Evolutionary conservation across 2,329 filamentous ascomycete genomes (phyloP).

Genomic region (Cladosporium sp.): DNA sequence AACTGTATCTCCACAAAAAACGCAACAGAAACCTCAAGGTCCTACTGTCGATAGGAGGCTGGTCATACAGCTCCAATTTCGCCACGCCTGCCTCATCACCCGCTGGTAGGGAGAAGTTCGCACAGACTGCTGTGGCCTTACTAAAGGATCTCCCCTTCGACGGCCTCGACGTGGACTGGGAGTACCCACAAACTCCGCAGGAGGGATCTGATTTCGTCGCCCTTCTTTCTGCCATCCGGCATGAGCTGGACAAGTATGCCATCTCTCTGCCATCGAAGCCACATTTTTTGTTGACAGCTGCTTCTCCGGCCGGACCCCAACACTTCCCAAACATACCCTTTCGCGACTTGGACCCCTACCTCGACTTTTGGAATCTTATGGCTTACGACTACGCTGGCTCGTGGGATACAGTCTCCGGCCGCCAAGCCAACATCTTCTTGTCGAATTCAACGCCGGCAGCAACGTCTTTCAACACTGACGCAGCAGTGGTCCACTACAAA

Average conservation of each 20-base stretch:
- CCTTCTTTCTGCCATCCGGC: constrained; percentile 34
- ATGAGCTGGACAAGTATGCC: constrained; percentile 37
- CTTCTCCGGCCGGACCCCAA: constrained; percentile 37
- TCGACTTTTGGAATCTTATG: constrained; percentile 49
- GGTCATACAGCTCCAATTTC: constrained; percentile 76
- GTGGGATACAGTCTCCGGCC: constrained; percentile 67
- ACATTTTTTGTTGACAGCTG: constrained; percentile 40
- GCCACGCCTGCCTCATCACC: constrained; percentile 58
- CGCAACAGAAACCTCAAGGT: constrained; percentile 69
- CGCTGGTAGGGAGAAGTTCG: constrained; percentile 59
- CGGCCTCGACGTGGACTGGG: constrained; percentile 45
- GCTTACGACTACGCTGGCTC: constrained; percentile 60
- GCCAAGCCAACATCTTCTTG: constrained; percentile 73
- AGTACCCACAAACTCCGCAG: constrained; percentile 36
- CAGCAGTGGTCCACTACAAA: constrained; percentile 66
- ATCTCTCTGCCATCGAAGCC: constrained; percentile 28
- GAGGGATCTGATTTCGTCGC: constrained; percentile 37
- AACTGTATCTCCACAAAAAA: constrained; percentile 71
- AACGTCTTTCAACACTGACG: constrained; percentile 73
- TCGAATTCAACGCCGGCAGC: constrained; percentile 50
- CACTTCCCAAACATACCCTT: constrained; percentile 40
- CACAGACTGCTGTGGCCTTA: constrained; percentile 63
- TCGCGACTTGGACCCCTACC: constrained; percentile 34
- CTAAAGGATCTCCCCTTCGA: constrained; percentile 73
- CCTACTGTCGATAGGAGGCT: constrained; percentile 77